Evolutionary conservation across 2,329 filamentous ascomycete species (phyloP).

Genomic region (Calonectria honghensis): DNA sequence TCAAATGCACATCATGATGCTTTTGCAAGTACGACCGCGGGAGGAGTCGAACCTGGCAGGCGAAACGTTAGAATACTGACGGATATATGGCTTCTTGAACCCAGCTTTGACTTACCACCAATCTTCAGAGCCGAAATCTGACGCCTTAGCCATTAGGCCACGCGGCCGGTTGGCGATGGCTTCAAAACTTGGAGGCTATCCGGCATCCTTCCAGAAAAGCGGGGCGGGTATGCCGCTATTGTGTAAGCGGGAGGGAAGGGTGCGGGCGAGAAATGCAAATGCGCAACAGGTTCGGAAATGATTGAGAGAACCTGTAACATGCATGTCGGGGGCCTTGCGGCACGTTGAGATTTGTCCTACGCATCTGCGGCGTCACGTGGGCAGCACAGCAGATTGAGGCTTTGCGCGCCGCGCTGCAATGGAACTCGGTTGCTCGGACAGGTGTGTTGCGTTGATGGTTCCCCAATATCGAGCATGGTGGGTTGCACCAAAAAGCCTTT

Average conservation of each 20-base stretch:
- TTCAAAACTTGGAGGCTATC: constrained; percentile 5
- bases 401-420: background rate
- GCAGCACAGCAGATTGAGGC: background rate
- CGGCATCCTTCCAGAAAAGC: background rate
- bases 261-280: constrained; percentile 1
- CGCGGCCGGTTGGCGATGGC: constrained; percentile 59
- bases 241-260: background rate
- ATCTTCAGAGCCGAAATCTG: constrained; percentile 68
- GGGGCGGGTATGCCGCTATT: background rate
- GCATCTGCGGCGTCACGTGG: constrained; percentile 2
- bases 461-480: constrained; percentile 13
- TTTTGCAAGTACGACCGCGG: constrained; percentile 59
- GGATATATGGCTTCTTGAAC: background rate
- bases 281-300: constrained; percentile 4
- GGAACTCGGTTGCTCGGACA: constrained; percentile 18
- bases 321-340: background rate
- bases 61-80: background rate
- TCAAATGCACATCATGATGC: background rate
- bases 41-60: constrained; percentile 62
- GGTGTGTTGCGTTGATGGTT: constrained; percentile 14
- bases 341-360: constrained; percentile 4
- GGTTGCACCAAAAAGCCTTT: background rate
- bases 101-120: constrained; percentile 53
- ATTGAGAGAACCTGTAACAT: background rate
- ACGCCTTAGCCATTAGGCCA: constrained; percentile 67